phyloP scores from a whole-genome alignment of 129 eudicot species.

The Tanacetum coccineum region DNA sequence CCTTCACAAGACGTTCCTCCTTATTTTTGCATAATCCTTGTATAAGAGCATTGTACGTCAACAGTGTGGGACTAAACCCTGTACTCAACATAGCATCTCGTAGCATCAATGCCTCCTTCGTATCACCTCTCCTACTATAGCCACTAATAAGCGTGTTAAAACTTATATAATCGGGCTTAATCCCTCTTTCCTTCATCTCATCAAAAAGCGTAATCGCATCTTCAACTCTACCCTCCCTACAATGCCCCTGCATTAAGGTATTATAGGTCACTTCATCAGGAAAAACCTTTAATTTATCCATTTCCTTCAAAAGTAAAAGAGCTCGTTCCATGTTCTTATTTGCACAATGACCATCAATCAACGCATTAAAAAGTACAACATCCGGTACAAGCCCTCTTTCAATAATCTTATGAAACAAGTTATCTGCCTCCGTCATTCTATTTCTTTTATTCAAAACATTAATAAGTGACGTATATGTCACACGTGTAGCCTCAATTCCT shows the following conservation, averaged over 20 bases:
- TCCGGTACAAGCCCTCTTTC: conserved; percentile 57
- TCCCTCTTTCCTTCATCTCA: conserved; percentile 67
- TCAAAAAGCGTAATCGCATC: conserved; percentile 53
- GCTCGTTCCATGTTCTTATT: conserved; percentile 46
- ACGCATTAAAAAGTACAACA: conserved; percentile 55
- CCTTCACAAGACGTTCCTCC: conserved; percentile 46
- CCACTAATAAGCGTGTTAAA: conserved; percentile 71
- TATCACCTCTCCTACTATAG: conserved; percentile 66
- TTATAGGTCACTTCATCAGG: conserved; percentile 84
- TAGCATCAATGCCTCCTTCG: conserved; percentile 60
- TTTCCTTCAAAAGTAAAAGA: conserved; percentile 39
- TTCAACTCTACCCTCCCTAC: conserved; percentile 58
- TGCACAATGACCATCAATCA: conserved; percentile 68
- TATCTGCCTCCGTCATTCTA: conserved; percentile 62
- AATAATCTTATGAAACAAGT: conserved; percentile 40
- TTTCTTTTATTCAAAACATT: conserved; percentile 48
- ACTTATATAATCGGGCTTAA: conserved; percentile 58
- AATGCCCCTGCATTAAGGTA: conserved; percentile 64
- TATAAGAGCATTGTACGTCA: conserved; percentile 71
- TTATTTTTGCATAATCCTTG: conserved; percentile 61
- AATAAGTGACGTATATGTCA: conserved; percentile 68
- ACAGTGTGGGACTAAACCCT: conserved; percentile 55
- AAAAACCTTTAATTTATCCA: conserved; percentile 41
- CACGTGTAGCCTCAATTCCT: conserved; percentile 50
- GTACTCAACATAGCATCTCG: conserved; percentile 53